These are phyloP conservation scores for Raddia distichophylla DNA, from an alignment of 176 grass and related monocot genomes.

Conservation along the genomic window DNA sequence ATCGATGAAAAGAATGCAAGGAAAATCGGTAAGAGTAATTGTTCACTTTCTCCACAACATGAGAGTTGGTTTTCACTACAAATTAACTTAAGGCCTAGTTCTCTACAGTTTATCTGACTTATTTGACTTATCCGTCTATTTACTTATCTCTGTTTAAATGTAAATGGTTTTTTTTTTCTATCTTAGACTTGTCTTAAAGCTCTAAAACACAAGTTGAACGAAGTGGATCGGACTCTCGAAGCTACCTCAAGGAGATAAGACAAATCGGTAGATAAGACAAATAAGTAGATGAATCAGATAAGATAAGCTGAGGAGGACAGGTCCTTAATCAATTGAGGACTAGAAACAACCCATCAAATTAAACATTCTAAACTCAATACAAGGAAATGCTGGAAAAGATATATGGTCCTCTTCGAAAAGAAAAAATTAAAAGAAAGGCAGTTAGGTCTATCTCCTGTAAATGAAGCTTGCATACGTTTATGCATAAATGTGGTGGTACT, in stretches of 20 bases:
- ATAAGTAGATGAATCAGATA: too few species aligned
- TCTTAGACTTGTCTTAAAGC: too few species aligned
- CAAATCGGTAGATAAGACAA: too few species aligned
- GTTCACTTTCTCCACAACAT: slow-evolving; percentile 3
- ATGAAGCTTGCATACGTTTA: not conserved
- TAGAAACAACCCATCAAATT: not conserved
- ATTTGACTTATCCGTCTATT: too few species aligned
- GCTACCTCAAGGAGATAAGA: too few species aligned
- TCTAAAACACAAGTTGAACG: too few species aligned
- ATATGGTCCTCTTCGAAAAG: not conserved
- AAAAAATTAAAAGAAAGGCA: slow-evolving; percentile 1
- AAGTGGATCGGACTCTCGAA: too few species aligned
- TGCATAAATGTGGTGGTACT: slow-evolving; percentile 5
- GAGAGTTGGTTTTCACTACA: slow-evolving; percentile 18
- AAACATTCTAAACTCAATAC: slow-evolving; percentile 19
- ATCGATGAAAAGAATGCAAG: not conserved
- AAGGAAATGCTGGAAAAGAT: not conserved
- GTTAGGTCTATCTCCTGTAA: not conserved
- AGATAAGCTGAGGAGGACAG: too few species aligned
- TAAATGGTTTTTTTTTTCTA: too few species aligned
- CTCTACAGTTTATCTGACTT: too few species aligned
- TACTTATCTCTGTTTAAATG: too few species aligned
- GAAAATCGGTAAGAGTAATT: not conserved
- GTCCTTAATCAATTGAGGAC: not conserved
- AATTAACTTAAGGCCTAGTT: not conserved